Conservation (phyloP, 331 rosid species). For the Pyrus hybrid region DNA sequence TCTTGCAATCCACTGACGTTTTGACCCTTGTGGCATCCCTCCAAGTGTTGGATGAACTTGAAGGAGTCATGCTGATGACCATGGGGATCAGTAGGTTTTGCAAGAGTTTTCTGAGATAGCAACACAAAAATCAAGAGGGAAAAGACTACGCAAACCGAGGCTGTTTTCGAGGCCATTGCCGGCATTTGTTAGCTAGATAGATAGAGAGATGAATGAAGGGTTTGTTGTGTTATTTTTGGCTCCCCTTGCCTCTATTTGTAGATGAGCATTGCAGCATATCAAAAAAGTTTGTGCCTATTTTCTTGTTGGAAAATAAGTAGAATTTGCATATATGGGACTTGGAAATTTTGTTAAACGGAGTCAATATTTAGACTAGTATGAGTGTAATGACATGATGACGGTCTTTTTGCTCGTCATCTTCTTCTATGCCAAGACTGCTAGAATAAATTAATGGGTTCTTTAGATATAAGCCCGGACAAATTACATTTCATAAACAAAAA, state of each 20-base stretch:
- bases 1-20: background rate
- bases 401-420: no score
- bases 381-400: no score
- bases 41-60: background rate
- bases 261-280: background rate
- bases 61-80: background rate
- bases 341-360: no score
- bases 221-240: background rate
- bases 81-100: background rate
- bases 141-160: background rate
- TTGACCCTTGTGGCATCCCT: slow-evolving; percentile 8
- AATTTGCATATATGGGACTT: no score
- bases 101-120: background rate
- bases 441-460: no score
- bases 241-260: background rate
- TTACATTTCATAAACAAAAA: no score
- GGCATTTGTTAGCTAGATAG: background rate
- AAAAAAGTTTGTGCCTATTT: background rate
- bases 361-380: no score
- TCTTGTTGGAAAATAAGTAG: no score
- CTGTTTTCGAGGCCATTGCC: background rate
- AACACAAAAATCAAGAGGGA: background rate
- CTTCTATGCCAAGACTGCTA: no score
- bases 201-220: background rate
- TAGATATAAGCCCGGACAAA: no score